Conservation (phyloP, 2,329 filamentous ascomycete genomes). For the Cercospora nicotianae region DNA sequence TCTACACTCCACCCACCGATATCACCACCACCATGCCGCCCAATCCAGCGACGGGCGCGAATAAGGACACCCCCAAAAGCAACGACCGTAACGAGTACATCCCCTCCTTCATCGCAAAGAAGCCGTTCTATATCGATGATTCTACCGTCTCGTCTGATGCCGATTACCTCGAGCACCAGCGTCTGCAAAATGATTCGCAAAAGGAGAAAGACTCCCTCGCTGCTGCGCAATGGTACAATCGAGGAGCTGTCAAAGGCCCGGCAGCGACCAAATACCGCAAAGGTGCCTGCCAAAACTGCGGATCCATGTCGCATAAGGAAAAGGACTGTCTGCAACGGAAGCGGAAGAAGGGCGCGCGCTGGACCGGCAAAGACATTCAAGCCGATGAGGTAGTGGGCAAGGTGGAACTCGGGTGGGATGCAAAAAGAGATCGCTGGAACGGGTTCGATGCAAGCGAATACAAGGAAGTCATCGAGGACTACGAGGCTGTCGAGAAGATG, state of each 20-base stretch:
- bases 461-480: constrained; percentile 81
- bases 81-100: constrained; percentile 99
- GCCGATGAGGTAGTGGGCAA: constrained; percentile 87
- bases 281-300: constrained; percentile 97
- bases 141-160: constrained; percentile 62
- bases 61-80: constrained; percentile 67
- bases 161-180: constrained; percentile 97
- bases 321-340: constrained; percentile 91
- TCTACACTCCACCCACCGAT: not conserved
- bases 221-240: constrained; percentile 86
- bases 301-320: constrained; percentile 91
- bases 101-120: constrained; percentile 94
- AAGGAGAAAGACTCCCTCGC: constrained; percentile 59
- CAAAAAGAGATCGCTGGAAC: constrained; percentile 96
- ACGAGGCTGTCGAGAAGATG: constrained; percentile 79
- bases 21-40: constrained; percentile 42
- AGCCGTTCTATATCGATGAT: constrained; percentile 91
- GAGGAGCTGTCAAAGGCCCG: constrained; percentile 72
- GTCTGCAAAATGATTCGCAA: constrained; percentile 62
- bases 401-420: constrained; percentile 89
- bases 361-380: constrained; percentile 89
- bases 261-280: constrained; percentile 97
- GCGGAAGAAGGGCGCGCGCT: constrained; percentile 84
- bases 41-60: constrained; percentile 48
- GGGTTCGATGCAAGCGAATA: constrained; percentile 94